phyloP scores from a whole-genome alignment of 768 basidiomycete species.

The Lactifluus piperatus region DNA sequence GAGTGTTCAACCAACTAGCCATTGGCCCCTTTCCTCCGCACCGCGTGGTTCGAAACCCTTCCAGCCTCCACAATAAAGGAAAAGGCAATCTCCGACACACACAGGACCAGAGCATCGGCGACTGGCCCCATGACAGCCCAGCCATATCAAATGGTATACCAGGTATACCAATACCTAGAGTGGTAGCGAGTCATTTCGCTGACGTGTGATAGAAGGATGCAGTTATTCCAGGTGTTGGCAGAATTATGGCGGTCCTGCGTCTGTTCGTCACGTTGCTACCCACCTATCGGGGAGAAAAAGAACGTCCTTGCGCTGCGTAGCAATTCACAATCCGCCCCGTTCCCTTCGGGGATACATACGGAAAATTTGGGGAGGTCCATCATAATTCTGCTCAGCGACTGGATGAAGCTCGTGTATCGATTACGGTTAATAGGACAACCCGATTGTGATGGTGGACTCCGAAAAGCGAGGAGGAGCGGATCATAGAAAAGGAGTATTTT shows the following conservation, averaged over 20 bases:
- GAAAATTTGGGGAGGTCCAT: constrained; percentile 36
- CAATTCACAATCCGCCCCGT: constrained; percentile 33
- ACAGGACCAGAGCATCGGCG: constrained; percentile 37
- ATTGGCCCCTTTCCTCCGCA: constrained; percentile 38
- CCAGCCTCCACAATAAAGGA: constrained; percentile 51
- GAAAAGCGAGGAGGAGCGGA: not conserved
- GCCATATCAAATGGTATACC: not conserved
- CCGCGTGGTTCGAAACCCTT: constrained; percentile 35
- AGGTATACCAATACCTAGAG: constrained; percentile 26
- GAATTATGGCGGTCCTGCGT: not conserved
- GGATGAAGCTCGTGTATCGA: constrained; percentile 31
- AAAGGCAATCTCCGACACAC: constrained; percentile 19
- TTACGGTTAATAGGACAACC: not conserved
- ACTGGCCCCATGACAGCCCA: constrained; percentile 38
- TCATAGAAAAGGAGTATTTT: constrained; percentile 1
- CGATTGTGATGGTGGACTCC: not conserved
- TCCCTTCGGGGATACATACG: not conserved
- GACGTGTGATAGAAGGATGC: not conserved
- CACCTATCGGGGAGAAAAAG: constrained; percentile 46
- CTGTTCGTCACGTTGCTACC: not conserved
- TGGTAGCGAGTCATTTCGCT: constrained; percentile 62
- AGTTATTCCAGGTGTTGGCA: not conserved
- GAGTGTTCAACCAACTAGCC: constrained; percentile 41
- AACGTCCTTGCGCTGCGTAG: constrained; percentile 50
- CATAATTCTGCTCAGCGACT: constrained; percentile 51